A percentile compares a stretch with the other conserved stretches of the same genome.
These are phyloP conservation scores for Termitomyces sp. DNA, from an alignment of 768 basidiomycete genomes.

Conservation along the genomic window DNA sequence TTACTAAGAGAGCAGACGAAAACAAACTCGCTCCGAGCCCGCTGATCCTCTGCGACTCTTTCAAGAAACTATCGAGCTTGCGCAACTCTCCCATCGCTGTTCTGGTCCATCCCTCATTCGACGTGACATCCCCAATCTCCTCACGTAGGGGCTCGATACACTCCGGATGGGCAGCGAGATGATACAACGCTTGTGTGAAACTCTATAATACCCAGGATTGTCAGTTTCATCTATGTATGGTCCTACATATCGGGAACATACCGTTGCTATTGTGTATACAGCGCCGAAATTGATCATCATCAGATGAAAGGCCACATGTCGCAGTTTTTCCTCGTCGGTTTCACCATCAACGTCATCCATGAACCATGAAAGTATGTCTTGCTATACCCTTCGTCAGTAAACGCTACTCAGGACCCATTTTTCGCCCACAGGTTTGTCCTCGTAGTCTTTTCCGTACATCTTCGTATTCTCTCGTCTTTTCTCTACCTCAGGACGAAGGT, in stretches of 20 bases:
- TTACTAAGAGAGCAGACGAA: background rate
- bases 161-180: conserved; percentile 29
- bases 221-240: too few species aligned
- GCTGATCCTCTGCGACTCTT: conserved; percentile 28
- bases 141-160: conserved; percentile 29
- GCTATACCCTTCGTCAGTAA: conserved; percentile 19
- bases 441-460: conserved; percentile 20
- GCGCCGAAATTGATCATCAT: conserved; percentile 36
- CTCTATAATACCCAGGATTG: conserved; percentile 18
- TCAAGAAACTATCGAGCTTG: conserved; percentile 39
- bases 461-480: conserved; percentile 19
- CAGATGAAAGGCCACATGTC: conserved; percentile 27
- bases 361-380: conserved; percentile 44
- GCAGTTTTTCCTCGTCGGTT: conserved; percentile 16
- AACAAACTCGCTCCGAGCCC: conserved; percentile 22
- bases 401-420: background rate
- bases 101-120: conserved; percentile 30
- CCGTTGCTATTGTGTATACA: conserved; percentile 37
- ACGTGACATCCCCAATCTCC: conserved; percentile 35
- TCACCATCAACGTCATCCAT: conserved; percentile 31
- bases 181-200: conserved; percentile 28
- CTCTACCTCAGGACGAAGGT: conserved; percentile 22
- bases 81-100: conserved; percentile 28
- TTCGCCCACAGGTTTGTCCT: conserved; percentile 19
- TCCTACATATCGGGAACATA: conserved; percentile 14